These are phyloP conservation scores for Coniochaeta sp. DNA, from an alignment of 2,329 filamentous ascomycete species.

Conservation along the genomic window DNA sequence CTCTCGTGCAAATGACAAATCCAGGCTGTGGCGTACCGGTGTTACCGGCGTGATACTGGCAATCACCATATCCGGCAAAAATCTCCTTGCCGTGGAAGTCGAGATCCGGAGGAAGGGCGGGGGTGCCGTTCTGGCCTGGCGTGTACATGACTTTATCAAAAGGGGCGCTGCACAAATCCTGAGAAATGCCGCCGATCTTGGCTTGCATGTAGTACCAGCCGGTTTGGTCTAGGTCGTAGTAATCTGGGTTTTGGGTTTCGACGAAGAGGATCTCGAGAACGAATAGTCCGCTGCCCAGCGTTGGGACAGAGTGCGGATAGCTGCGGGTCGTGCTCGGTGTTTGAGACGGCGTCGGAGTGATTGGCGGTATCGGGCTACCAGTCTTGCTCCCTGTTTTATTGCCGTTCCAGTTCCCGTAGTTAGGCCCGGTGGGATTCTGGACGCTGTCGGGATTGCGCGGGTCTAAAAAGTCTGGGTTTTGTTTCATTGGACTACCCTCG, in stretches of 20 bases:
- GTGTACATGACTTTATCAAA: not conserved
- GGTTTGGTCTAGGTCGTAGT: not conserved
- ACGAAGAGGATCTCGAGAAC: not conserved
- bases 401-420: conserved; percentile 7
- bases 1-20: not conserved
- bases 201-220: not conserved
- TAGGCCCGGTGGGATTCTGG: conserved; percentile 4
- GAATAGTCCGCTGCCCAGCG: not conserved
- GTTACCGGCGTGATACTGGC: not conserved
- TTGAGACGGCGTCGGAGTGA: not conserved
- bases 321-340: not conserved
- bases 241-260: not conserved
- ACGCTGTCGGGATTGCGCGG: conserved; percentile 7
- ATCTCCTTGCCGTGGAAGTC: not conserved
- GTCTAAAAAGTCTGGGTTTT: conserved; percentile 8
- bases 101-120: not conserved
- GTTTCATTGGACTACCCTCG: conserved; percentile 1
- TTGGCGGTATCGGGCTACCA: not conserved
- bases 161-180: not conserved
- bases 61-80: not conserved
- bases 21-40: not conserved
- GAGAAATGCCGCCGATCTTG: not conserved
- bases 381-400: no score
- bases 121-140: not conserved
- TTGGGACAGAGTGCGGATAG: not conserved